phyloP scores from a whole-genome alignment of 2,329 filamentous ascomycete species.

The Trichoderma sp. region DNA sequence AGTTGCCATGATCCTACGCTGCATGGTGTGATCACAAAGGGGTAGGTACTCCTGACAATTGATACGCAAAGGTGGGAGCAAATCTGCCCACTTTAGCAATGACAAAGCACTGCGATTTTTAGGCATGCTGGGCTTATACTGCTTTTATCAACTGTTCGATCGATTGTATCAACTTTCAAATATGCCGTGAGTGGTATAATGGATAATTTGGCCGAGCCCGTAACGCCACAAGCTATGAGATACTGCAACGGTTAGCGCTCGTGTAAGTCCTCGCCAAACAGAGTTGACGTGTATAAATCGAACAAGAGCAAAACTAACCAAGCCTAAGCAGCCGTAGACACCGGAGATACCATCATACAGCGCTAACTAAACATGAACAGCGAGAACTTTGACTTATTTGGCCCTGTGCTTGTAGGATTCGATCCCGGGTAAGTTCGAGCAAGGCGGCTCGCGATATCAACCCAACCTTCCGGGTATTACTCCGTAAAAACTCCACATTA shows the following conservation, averaged over 20 bases:
- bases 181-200: not conserved
- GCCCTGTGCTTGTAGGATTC: not conserved
- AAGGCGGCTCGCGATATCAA: not conserved
- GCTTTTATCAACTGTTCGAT: not conserved
- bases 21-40: not conserved
- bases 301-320: not conserved
- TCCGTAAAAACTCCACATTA: conserved; percentile 15
- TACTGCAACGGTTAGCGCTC: not conserved
- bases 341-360: not conserved
- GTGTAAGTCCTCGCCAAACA: not conserved
- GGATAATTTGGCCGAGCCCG: not conserved
- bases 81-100: not conserved
- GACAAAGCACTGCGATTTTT: not conserved
- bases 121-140: rapidly evolving
- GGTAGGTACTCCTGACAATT: not conserved
- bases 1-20: conserved; percentile 8
- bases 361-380: not conserved
- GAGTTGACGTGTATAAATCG: not conserved
- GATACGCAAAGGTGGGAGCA: not conserved
- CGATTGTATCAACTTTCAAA: not conserved
- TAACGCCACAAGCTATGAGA: not conserved
- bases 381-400: not conserved
- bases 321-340: not conserved
- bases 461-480: not conserved
- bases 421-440: not conserved